Evolutionary conservation across 805 yeast species (phyloP), one percentile per base, ranked within the genome.

Genomic region (Blastobotrys attinorum): DNA sequence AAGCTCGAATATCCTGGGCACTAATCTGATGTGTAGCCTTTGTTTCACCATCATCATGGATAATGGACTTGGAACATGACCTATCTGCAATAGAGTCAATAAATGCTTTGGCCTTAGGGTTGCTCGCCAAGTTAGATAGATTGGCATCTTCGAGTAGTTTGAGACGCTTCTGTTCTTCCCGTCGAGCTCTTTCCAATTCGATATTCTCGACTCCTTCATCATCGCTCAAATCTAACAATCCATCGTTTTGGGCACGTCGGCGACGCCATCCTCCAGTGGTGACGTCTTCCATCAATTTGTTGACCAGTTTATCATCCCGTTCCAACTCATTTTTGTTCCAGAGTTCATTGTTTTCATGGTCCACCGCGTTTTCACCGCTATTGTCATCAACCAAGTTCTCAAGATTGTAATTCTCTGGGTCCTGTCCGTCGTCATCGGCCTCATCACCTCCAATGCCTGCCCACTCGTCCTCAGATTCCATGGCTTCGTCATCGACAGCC

Each of bases 381-480:
- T 41, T 33, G 22, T 55, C 57, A 25, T 55, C 58, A 4, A 55
- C 59, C 37, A 55, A 46, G 18, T 42, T 44, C 17, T 45, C 53
- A 31, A 55, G 36, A 32, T 52, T 45, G 25, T 49, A 46, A 16
- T 44, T 47, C 17, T 46, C 50, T 7, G 45, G 50, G 3, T 41
- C 52, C n/a, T 41, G 39, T 5, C 17, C 51, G n/a, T 50, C 52
- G 5, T 52, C 56, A 23, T 49, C 55, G 25, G 52, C 48, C 7
- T 11, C 11, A 21, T 46, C 55, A 3, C 59, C 59, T n/a, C 58
- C 59, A n/a, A 52, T 33, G 2, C 56, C 56, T n/a, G 58, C 58
- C 58, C 58, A 55, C 41, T 55, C 59, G 31, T 55, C 59, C 13
- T 55, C 59, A 3, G 58, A 53, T 39, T 55, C 59, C 17, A 47